These are phyloP conservation scores for Candida wancherniae DNA, from an alignment of 805 yeast species.

Conservation along the genomic window DNA sequence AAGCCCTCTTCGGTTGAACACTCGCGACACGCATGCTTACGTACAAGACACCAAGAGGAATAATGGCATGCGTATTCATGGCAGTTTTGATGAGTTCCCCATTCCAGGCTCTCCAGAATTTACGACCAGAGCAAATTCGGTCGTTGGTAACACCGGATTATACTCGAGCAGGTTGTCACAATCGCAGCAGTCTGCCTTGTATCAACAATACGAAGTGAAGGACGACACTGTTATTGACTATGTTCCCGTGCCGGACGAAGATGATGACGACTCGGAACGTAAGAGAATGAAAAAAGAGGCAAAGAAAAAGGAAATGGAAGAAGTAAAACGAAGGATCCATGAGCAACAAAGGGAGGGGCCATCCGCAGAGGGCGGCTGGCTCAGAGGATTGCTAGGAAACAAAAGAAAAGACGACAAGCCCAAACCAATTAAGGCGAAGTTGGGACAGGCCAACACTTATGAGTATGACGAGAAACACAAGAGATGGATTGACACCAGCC, in stretches of 20 bases:
- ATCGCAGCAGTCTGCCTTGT: conserved; percentile 40
- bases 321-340: conserved; percentile 15
- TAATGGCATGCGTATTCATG: conserved; percentile 11
- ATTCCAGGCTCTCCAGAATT: conserved; percentile 43
- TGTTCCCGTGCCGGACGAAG: conserved; percentile 39
- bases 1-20: conserved; percentile 9
- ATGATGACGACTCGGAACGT: conserved; percentile 44
- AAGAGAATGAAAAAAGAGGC: conserved; percentile 27
- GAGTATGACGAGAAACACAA: conserved; percentile 77
- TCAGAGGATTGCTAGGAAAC: conserved; percentile 34
- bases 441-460: conserved; percentile 70
- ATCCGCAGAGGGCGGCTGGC: conserved; percentile 42
- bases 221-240: conserved; percentile 43
- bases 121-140: conserved; percentile 43
- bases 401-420: conserved; percentile 56
- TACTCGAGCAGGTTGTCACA: conserved; percentile 40
- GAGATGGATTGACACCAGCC: conserved; percentile 79
- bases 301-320: conserved; percentile 27
- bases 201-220: conserved; percentile 41
- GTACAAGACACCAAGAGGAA: conserved; percentile 19
- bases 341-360: conserved; percentile 16
- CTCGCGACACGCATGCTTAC: conserved; percentile 4
- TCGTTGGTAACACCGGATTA: conserved; percentile 31
- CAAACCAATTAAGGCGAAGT: conserved; percentile 67
- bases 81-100: conserved; percentile 36